phyloP scores from a whole-genome alignment of 345 rosid species.

The Mallotus nudiflorus region DNA sequence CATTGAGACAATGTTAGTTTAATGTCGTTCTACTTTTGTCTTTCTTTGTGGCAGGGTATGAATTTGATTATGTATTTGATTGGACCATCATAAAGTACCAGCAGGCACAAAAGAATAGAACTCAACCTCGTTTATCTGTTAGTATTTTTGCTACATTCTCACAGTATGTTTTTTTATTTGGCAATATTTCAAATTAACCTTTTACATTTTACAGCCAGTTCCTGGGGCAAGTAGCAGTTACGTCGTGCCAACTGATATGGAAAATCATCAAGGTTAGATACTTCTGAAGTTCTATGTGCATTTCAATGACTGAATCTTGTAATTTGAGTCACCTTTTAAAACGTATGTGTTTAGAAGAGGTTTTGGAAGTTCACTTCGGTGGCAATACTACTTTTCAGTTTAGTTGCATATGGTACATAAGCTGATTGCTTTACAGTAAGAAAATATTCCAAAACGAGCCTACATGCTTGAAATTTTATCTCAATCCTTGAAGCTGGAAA shows the following conservation, averaged over 20 bases:
- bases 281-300: slow-evolving; percentile 9
- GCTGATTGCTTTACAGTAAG: not conserved
- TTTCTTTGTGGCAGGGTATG: slow-evolving; percentile 57
- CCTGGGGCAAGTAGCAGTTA: slow-evolving; percentile 66
- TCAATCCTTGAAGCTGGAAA: not conserved
- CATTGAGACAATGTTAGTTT: not conserved
- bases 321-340: slow-evolving; percentile 8
- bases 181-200: slow-evolving; percentile 10
- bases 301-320: slow-evolving; percentile 24
- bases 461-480: not conserved
- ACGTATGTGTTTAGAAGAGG: slow-evolving; percentile 4
- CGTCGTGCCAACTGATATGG: slow-evolving; percentile 49
- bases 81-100: slow-evolving; percentile 96
- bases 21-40: not conserved
- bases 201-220: slow-evolving; percentile 47
- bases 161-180: not conserved
- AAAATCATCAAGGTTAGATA: slow-evolving; percentile 69
- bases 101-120: slow-evolving; percentile 49
- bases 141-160: slow-evolving; percentile 27
- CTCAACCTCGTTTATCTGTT: slow-evolving; percentile 62
- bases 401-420: slow-evolving; percentile 5
- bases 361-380: slow-evolving; percentile 2
- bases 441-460: not conserved
- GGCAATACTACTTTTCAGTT: not conserved
- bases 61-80: slow-evolving; percentile 82